Conservation (phyloP, 495 filamentous ascomycete genomes). For the Evansstolkia leycettana region DNA sequence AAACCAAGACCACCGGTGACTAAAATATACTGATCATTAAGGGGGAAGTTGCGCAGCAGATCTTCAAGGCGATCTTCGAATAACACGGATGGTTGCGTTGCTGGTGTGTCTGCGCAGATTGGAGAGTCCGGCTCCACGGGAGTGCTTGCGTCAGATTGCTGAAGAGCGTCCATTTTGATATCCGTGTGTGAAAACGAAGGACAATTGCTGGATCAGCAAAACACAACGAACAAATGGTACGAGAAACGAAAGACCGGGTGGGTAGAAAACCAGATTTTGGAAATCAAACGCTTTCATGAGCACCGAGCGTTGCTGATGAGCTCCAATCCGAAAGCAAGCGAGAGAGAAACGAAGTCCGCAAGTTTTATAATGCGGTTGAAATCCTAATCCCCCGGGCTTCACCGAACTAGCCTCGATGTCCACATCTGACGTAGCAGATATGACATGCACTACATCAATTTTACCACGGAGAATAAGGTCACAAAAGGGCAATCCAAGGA, state of each 20-base stretch:
- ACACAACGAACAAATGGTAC: too few relatives aligned
- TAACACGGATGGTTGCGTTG: constrained; percentile 26
- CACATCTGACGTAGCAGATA: constrained; percentile 11
- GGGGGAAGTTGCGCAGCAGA: constrained; percentile 21
- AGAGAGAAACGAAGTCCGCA: constrained; percentile 8
- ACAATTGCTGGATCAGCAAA: too few relatives aligned
- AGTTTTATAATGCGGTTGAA: constrained; percentile 12
- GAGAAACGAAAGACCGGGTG: too few relatives aligned
- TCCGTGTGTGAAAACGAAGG: too few relatives aligned
- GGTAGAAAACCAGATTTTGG: too few relatives aligned
- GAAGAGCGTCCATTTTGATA: constrained; percentile 19
- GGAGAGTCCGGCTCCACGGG: constrained; percentile 24
- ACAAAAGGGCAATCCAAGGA: too few relatives aligned
- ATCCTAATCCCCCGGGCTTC: constrained; percentile 6
- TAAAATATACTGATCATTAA: constrained; percentile 33
- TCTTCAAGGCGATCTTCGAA: constrained; percentile 29
- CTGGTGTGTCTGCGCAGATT: constrained; percentile 21
- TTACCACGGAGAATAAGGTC: constrained; percentile 12
- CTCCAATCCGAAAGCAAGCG: too few relatives aligned
- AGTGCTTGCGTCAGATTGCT: constrained; percentile 20
- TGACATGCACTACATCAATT: constrained; percentile 8
- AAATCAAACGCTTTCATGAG: too few relatives aligned
- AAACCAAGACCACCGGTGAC: constrained; percentile 57
- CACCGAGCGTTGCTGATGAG: too few relatives aligned
- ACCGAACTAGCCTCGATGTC: constrained; percentile 13